Conservation (phyloP, 2,329 filamentous ascomycete species). For the Byssoonygena ceratinophila region DNA sequence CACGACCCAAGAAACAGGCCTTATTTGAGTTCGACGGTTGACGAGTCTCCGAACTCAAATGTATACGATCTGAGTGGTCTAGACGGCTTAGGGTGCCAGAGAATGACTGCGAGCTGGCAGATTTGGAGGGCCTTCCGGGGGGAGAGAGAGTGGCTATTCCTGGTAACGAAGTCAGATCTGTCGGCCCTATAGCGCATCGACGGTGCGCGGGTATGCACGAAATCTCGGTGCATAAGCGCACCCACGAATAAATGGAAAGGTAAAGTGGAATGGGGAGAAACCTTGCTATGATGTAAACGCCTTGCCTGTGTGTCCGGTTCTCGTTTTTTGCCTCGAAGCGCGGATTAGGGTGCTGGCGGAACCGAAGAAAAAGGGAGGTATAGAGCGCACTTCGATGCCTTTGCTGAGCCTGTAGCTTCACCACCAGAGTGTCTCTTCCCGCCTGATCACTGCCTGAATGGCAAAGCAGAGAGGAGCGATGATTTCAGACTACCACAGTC, state of each 20-base stretch:
- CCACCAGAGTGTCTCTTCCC: background rate
- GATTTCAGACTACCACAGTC: background rate
- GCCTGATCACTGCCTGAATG: background rate
- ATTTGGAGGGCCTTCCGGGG: conserved; percentile 1
- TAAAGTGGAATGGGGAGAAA: conserved; percentile 8
- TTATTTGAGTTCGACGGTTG: conserved; percentile 17
- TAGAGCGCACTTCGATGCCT: background rate
- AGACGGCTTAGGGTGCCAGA: conserved; percentile 13
- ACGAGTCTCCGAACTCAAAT: conserved; percentile 13
- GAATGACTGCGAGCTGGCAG: background rate
- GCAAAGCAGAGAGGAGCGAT: background rate
- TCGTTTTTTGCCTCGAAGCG: background rate
- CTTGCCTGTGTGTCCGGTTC: background rate
- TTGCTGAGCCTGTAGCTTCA: background rate
- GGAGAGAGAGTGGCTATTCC: background rate
- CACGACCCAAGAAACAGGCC: conserved; percentile 13
- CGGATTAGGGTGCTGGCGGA: background rate
- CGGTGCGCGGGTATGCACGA: conserved; percentile 12
- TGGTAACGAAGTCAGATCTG: conserved; percentile 12
- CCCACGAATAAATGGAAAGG: conserved; percentile 5
- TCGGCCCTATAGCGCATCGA: conserved; percentile 3
- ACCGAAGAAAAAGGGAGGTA: background rate
- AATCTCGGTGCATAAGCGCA: conserved; percentile 13
- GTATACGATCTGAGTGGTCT: conserved; percentile 8
- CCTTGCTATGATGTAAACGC: conserved; percentile 14